phyloP scores from a whole-genome alignment of 2,329 filamentous ascomycete species.

The Phialemonium atrogriseum region DNA sequence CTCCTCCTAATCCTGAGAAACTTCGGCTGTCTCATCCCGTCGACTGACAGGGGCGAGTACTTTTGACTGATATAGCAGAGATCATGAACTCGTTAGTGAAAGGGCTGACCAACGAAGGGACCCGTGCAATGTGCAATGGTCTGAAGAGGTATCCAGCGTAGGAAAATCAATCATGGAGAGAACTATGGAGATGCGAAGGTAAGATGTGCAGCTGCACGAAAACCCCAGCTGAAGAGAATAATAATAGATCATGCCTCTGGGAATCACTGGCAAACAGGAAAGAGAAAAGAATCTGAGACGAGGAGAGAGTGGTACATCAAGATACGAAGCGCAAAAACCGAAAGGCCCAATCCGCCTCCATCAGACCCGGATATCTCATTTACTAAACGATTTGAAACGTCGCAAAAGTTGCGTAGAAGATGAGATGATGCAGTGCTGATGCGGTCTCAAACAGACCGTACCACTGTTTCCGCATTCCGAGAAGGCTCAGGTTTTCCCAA shows the following conservation, averaged over 20 bases:
- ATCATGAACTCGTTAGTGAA: constrained; percentile 10
- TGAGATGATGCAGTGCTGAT: too few species aligned
- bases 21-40: too few species aligned
- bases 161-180: constrained; percentile 13
- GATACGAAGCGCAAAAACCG: constrained; percentile 7
- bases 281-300: too few species aligned
- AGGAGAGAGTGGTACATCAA: constrained; percentile 3
- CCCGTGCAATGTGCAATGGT: constrained; percentile 15
- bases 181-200: constrained; percentile 10
- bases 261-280: constrained; percentile 11
- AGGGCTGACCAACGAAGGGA: constrained; percentile 9
- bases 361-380: constrained; percentile 4
- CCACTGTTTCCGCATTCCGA: too few species aligned
- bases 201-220: constrained; percentile 9
- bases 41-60: too few species aligned
- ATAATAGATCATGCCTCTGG: constrained; percentile 11
- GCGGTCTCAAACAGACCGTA: too few species aligned
- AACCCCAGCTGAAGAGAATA: constrained; percentile 5
- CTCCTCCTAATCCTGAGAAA: too few species aligned
- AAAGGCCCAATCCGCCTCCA: too few species aligned
- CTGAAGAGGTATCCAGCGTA: constrained; percentile 20
- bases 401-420: constrained; percentile 1
- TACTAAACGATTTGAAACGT: background rate
- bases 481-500: too few species aligned
- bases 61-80: constrained; percentile 11